Evolutionary conservation across 75 land plant species (phyloP), one percentile per base, ranked within the genome.

Genomic region (Gnetum montanum): DNA sequence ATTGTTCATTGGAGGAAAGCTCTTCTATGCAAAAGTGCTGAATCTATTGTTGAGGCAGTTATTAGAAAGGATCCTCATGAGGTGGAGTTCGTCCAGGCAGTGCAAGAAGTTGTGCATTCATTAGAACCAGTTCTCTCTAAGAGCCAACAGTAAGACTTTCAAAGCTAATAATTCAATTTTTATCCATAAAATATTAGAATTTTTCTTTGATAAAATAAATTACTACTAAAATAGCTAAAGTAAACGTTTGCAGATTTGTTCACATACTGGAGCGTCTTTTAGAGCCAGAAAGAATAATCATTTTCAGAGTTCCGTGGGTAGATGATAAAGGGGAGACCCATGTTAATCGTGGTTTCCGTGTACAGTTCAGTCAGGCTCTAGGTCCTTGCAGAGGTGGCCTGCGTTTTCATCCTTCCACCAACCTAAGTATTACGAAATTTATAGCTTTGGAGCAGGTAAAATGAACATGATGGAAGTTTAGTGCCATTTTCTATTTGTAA

Each of bases 281-380:
- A 69, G 99, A 95, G 58, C 97, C 99, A 30, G 99, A 95, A 68
- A 65, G 99, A 36, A 67, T 69, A 49, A 71, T 95, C 43, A 72
- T 95, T 24, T 95, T 95, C 66, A 80, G 96, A 71, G 99, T 95
- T 52, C 92, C 99, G 51, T 95, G 99, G 99, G 78, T 90, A 48
- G 99, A 95, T 78, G 99, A 95, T 54, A 83, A 82, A 52, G 97
- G 97, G 49, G 99, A 90, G 68, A 75, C 79, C 48, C 99, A 95
- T 69, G 83, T 95, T 6, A 95, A 90, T 54, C 74, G 99, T 62
- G 99, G 99, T 12, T 95, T 81, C 43, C 74, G 96, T 22, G 99
- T 95, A 16, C 90, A 95, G 38, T 95, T 95, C 55, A 90, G 71
- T 64, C 96, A 86, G 72, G 77, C 77, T 12, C 65, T 95, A 66